Conservation (phyloP, 805 yeast genomes). For the Barnettozyma botsteinii region DNA sequence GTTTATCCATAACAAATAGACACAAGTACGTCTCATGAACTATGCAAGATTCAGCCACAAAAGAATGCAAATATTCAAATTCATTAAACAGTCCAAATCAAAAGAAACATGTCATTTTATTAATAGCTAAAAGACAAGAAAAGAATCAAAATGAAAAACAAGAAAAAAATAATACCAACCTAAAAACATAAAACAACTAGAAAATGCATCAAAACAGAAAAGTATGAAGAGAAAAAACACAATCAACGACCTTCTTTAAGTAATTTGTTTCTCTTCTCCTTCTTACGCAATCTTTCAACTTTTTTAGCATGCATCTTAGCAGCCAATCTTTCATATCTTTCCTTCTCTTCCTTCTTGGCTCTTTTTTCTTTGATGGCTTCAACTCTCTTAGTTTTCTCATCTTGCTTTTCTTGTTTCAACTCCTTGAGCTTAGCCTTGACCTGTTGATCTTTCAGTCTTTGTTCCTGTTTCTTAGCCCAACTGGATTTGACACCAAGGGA, state of each 20-base stretch:
- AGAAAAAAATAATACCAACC: not conserved
- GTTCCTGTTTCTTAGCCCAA: constrained; percentile 64
- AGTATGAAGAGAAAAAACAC: not conserved
- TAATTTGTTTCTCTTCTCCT: constrained; percentile 92
- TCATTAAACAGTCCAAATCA: too few relatives aligned
- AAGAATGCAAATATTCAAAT: too few relatives aligned
- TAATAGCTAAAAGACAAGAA: not conserved
- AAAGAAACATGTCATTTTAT: not conserved
- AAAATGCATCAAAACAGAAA: not conserved
- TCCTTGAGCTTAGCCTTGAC: constrained; percentile 64
- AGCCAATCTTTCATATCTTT: constrained; percentile 78
- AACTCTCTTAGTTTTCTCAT: constrained; percentile 46
- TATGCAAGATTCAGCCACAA: not conserved
- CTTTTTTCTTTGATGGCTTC: constrained; percentile 64
- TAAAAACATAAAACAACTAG: not conserved
- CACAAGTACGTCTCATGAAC: too few relatives aligned
- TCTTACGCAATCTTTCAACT: constrained; percentile 82
- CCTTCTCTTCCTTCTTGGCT: constrained; percentile 77
- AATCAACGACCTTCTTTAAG: constrained; percentile 71
- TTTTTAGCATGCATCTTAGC: constrained; percentile 87
- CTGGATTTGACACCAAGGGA: constrained; percentile 53
- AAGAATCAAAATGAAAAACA: too few relatives aligned
- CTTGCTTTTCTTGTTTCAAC: constrained; percentile 73
- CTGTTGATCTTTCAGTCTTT: constrained; percentile 58
- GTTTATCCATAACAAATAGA: not conserved